These are phyloP conservation scores for Sporisorium graminicola DNA, from an alignment of 1,284 basidiomycete species.

Conservation along the genomic window DNA sequence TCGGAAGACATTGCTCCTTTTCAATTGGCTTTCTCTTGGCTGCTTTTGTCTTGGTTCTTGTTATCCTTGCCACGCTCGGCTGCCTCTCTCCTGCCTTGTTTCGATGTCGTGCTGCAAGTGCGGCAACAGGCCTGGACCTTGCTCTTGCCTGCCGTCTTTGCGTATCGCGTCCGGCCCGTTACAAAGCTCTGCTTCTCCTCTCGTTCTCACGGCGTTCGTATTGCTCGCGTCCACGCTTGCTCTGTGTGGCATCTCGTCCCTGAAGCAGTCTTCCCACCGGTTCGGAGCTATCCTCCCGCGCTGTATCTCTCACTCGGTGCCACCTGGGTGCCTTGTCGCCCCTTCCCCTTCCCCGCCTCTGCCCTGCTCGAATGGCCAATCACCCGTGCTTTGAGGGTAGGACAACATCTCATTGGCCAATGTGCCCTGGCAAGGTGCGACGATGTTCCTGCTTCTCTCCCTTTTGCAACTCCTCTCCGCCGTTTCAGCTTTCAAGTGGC, in stretches of 20 bases:
- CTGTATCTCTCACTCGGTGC: neutral
- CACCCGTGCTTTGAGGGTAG: neutral
- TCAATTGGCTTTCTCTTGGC: slow-evolving; percentile 24
- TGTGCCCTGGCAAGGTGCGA: neutral
- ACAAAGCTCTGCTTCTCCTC: neutral
- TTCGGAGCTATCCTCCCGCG: slow-evolving; percentile 19
- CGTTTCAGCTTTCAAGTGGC: neutral
- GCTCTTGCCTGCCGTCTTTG: neutral
- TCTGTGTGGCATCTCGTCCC: neutral
- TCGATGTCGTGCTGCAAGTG: neutral
- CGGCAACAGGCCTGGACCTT: slow-evolving; percentile 4
- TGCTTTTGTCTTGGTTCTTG: no score
- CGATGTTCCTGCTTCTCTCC: slow-evolving; percentile 11
- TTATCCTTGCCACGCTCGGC: neutral
- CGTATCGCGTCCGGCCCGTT: neutral
- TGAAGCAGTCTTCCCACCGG: slow-evolving; percentile 23
- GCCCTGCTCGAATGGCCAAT: neutral
- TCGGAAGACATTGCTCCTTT: slow-evolving; percentile 52
- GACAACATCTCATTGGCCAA: slow-evolving; percentile 19
- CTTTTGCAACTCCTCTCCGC: neutral
- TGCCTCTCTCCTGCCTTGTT: no score
- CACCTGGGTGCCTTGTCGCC: neutral
- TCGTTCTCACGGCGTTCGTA: slow-evolving; percentile 2
- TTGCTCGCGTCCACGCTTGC: neutral
- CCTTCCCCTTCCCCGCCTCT: slow-evolving; percentile 6